These are phyloP conservation scores for Macrotyloma uniflorum DNA, from an alignment of 306 rosid genomes.

Conservation along the genomic window DNA sequence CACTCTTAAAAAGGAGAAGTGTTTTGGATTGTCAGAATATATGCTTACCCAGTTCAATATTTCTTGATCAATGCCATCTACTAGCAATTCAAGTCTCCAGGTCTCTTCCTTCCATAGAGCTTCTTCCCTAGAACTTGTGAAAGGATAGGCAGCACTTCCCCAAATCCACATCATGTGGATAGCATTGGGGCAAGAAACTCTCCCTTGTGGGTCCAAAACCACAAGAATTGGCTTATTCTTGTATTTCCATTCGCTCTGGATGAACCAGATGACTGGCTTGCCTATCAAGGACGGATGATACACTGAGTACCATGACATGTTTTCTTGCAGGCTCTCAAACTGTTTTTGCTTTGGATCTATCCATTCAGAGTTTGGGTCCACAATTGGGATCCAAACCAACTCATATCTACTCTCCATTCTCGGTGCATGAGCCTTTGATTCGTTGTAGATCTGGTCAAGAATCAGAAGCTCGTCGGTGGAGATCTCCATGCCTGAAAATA, in stretches of 20 bases:
- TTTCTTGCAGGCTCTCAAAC: constrained; percentile 41
- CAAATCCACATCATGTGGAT: constrained; percentile 83
- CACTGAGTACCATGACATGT: constrained; percentile 65
- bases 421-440: constrained; percentile 51
- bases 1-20: not conserved
- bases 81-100: constrained; percentile 63
- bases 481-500: constrained; percentile 62
- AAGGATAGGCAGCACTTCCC: constrained; percentile 72
- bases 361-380: constrained; percentile 48
- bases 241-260: constrained; percentile 61
- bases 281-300: constrained; percentile 55
- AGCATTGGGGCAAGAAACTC: constrained; percentile 67
- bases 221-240: constrained; percentile 67
- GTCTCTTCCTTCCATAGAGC: constrained; percentile 66
- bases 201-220: constrained; percentile 68
- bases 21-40: not conserved
- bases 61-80: constrained; percentile 56
- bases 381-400: constrained; percentile 65
- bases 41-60: constrained; percentile 63
- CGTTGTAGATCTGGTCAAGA: constrained; percentile 67
- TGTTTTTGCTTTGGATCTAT: constrained; percentile 40
- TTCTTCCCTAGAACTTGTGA: constrained; percentile 64
- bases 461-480: constrained; percentile 56
- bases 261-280: constrained; percentile 53
- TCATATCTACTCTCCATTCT: constrained; percentile 52